Conservation (phyloP, 2,329 filamentous ascomycete genomes). For the Nemania serpens region DNA sequence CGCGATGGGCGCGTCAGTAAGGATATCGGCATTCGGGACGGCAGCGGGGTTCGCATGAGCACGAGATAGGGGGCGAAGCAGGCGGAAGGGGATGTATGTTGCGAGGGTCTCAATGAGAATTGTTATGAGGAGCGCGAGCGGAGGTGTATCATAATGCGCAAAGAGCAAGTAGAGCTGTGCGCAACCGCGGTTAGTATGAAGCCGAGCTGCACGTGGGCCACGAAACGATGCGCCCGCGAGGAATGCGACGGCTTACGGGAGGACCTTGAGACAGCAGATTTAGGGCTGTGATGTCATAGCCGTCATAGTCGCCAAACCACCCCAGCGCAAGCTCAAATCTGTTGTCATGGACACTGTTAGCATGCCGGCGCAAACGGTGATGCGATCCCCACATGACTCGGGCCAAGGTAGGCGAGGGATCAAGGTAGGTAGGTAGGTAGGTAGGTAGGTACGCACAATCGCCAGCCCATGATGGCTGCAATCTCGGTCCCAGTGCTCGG, state of each 20-base stretch:
- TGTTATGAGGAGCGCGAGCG: conserved; percentile 62
- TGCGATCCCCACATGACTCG: neutral
- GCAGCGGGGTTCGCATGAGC: conserved; percentile 62
- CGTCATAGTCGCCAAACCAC: conserved; percentile 77
- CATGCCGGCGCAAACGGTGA: conserved; percentile 34
- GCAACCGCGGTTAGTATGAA: conserved; percentile 5
- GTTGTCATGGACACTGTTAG: conserved; percentile 49
- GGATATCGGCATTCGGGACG: conserved; percentile 66
- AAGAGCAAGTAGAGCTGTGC: conserved; percentile 71
- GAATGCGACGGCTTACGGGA: conserved; percentile 52
- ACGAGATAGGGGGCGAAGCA: conserved; percentile 70
- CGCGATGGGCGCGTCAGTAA: conserved; percentile 65
- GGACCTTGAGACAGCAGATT: conserved; percentile 76
- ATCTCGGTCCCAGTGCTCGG: conserved; percentile 67
- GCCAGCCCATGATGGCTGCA: conserved; percentile 57
- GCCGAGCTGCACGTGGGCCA: neutral
- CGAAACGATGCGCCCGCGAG: conserved; percentile 1
- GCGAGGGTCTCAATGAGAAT: conserved; percentile 71
- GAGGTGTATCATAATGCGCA: conserved; percentile 75
- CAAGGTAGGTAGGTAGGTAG: too few relatives aligned
- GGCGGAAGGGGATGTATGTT: conserved; percentile 72
- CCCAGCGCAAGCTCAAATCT: conserved; percentile 71
- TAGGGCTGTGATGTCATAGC: conserved; percentile 69
- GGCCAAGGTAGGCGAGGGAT: conserved; percentile 1
- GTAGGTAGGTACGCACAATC: conserved; percentile 58